Evolutionary conservation across 768 basidiomycete species (phyloP).

Genomic region (Suillus bovinus): DNA sequence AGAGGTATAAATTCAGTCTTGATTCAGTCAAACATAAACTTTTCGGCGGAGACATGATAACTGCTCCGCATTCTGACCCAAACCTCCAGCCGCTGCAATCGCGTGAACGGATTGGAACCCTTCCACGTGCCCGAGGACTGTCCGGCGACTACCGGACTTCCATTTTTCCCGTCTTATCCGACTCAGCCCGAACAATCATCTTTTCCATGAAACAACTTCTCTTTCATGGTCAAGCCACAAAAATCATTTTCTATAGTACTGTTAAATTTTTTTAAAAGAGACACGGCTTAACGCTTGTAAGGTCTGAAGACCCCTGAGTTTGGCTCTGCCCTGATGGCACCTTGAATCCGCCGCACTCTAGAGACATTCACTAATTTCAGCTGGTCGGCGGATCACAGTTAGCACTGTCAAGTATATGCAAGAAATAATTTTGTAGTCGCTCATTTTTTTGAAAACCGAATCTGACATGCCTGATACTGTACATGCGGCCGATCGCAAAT

Average conservation of each 20-base stretch:
- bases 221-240: too few species aligned
- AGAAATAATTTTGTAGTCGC: neutral
- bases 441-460: neutral
- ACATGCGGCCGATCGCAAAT: neutral
- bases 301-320: neutral
- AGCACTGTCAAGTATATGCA: neutral
- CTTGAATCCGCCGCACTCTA: neutral
- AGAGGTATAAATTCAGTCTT: conserved; percentile 10
- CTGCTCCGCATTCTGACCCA: conserved; percentile 29
- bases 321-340: neutral
- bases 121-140: conserved; percentile 25
- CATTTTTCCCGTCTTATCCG: conserved; percentile 1
- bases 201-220: conserved; percentile 4
- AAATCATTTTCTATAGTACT: neutral
- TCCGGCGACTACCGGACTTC: conserved; percentile 11
- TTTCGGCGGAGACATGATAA: conserved; percentile 33
- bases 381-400: neutral
- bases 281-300: neutral
- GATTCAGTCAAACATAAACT: conserved; percentile 13
- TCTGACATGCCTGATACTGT: neutral
- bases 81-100: conserved; percentile 24
- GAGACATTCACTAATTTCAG: neutral
- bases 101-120: conserved; percentile 23
- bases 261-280: neutral
- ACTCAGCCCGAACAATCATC: neutral